A percentile compares a stretch with the other conserved stretches of the same genome.
Evolutionary conservation across 345 rosid genomes (phyloP).

Genomic region (Triadica sebifera): DNA sequence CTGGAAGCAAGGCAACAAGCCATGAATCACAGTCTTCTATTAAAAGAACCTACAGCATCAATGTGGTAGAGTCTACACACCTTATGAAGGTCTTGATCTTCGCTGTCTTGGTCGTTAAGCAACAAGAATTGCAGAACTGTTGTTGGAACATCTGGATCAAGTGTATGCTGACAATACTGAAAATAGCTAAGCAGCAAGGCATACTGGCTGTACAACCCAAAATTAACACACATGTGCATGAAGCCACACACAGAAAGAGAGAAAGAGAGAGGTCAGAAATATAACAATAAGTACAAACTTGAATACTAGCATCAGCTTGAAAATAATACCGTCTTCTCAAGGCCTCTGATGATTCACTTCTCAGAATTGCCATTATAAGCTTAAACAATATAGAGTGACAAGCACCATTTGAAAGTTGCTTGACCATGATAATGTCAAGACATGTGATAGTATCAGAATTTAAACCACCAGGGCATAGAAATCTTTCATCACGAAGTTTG

Average conservation of each 20-base stretch:
- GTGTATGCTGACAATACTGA: conserved; percentile 90
- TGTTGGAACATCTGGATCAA: conserved; percentile 81
- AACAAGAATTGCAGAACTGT: conserved; percentile 69
- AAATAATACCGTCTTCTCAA: conserved; percentile 84
- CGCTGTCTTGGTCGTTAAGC: conserved; percentile 79
- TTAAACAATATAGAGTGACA: conserved; percentile 80
- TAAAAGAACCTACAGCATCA: background rate
- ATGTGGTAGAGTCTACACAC: conserved; percentile 31
- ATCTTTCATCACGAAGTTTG: conserved; percentile 85
- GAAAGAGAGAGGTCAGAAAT: conserved; percentile 19
- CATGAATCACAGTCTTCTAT: conserved; percentile 6
- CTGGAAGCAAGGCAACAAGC: conserved; percentile 37
- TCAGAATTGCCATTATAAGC: conserved; percentile 77
- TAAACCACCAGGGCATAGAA: conserved; percentile 56
- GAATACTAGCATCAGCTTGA: conserved; percentile 18
- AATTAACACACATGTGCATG: background rate
- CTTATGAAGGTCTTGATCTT: conserved; percentile 81
- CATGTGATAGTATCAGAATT: conserved; percentile 72
- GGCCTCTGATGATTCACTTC: conserved; percentile 91
- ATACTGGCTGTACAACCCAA: conserved; percentile 57
- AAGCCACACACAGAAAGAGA: background rate
- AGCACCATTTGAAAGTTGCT: conserved; percentile 87
- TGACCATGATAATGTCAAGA: conserved; percentile 77
- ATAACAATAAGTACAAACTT: conserved; percentile 10
- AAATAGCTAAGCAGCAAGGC: conserved; percentile 89